Conservation (phyloP, 352 stramenopile genomes). For the Pythium diclinum region DNA sequence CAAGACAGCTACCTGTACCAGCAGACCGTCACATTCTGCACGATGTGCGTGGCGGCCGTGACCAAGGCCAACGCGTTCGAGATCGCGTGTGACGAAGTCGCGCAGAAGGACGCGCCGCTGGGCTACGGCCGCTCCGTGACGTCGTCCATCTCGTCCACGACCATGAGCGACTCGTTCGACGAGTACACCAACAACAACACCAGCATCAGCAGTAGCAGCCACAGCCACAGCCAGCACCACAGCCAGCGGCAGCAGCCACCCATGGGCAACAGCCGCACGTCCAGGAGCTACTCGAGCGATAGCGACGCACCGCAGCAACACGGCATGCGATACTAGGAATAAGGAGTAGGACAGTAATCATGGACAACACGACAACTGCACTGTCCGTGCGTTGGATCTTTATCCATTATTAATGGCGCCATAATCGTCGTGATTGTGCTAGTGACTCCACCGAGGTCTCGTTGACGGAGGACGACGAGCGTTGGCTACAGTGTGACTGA, state of each 20-base stretch:
- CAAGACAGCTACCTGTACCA: slow-evolving; percentile 11
- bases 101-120: slow-evolving; percentile 20
- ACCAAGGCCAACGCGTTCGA: slow-evolving; percentile 18
- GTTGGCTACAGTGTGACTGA: too few species aligned
- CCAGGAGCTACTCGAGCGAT: slow-evolving; percentile 2
- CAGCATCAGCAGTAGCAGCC: background rate
- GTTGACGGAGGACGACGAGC: too few species aligned
- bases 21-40: slow-evolving; percentile 23
- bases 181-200: slow-evolving; percentile 7
- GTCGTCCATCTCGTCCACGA: slow-evolving; percentile 21
- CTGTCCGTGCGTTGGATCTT: too few species aligned
- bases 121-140: slow-evolving; percentile 20
- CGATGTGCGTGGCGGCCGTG: slow-evolving; percentile 21
- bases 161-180: slow-evolving; percentile 16
- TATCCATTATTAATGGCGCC: too few species aligned
- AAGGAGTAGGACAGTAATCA: background rate
- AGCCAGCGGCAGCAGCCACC: background rate
- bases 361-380: background rate
- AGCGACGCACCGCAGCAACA: background rate
- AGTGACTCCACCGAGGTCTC: too few species aligned
- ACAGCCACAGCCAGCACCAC: slow-evolving; percentile 1
- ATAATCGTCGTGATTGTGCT: too few species aligned
- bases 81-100: slow-evolving; percentile 22
- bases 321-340: background rate
- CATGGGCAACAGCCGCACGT: background rate